Conservation (phyloP, 1,139 yeast species). For the Suhomyces kunorum region DNA sequence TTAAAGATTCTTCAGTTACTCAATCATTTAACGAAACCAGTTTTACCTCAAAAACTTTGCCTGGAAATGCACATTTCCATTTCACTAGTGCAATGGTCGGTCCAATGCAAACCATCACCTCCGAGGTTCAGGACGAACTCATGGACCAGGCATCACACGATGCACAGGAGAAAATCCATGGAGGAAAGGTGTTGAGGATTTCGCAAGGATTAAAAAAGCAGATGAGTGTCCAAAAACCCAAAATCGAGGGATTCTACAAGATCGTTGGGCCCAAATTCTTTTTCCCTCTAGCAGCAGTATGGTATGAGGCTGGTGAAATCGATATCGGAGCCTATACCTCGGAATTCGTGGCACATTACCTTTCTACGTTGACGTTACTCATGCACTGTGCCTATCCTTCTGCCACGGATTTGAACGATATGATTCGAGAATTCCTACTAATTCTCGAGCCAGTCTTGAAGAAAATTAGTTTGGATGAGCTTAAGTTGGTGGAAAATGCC, state of each 20-base stretch:
- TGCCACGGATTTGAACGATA: slow-evolving; percentile 50
- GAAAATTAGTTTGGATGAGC: slow-evolving; percentile 26
- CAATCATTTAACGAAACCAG: slow-evolving; percentile 33
- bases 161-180: slow-evolving; percentile 42
- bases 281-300: slow-evolving; percentile 56
- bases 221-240: slow-evolving; percentile 14
- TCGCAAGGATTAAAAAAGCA: slow-evolving; percentile 41
- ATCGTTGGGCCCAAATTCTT: slow-evolving; percentile 50
- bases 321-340: slow-evolving; percentile 58
- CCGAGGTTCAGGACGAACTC: slow-evolving; percentile 33
- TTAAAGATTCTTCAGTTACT: slow-evolving; percentile 46
- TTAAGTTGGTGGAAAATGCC: slow-evolving; percentile 47
- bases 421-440: slow-evolving; percentile 56
- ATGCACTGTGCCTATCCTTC: slow-evolving; percentile 61
- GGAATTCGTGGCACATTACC: slow-evolving; percentile 56
- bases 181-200: slow-evolving; percentile 51
- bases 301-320: slow-evolving; percentile 51
- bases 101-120: neutral
- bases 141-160: slow-evolving; percentile 40
- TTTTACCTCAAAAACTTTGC: slow-evolving; percentile 49
- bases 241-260: slow-evolving; percentile 41
- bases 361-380: slow-evolving; percentile 58
- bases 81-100: slow-evolving; percentile 17
- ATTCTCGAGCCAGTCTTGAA: slow-evolving; percentile 34
- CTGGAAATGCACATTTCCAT: slow-evolving; percentile 45